A percentile compares a stretch with the other conserved stretches of the same genome.
These are phyloP conservation scores for Raphanus sativus DNA, from an alignment of 345 rosid species.

Conservation along the genomic window DNA sequence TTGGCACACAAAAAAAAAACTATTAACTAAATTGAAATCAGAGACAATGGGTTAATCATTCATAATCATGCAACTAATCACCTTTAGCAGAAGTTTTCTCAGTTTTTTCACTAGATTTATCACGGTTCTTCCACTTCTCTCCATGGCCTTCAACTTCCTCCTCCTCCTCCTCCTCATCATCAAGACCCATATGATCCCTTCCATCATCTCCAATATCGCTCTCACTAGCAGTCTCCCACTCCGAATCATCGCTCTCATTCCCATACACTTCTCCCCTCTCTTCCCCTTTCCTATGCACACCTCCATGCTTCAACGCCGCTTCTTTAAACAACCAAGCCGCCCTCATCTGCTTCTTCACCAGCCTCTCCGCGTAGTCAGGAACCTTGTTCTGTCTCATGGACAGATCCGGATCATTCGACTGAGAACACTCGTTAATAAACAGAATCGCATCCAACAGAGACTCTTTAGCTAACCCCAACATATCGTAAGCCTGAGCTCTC, in stretches of 20 bases:
- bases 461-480: conserved; percentile 92
- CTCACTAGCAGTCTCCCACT: conserved; percentile 98
- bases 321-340: conserved; percentile 98
- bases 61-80: conserved; percentile 26
- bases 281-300: conserved; percentile 71
- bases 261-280: conserved; percentile 66
- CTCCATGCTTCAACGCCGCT: conserved; percentile 91
- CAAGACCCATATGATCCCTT: conserved; percentile 70
- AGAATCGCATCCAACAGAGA: conserved; percentile 95
- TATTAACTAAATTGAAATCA: background rate
- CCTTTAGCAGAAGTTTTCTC: conserved; percentile 59
- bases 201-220: conserved; percentile 92
- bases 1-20: conserved; percentile 1
- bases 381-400: conserved; percentile 91
- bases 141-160: conserved; percentile 51
- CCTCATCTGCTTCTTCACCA: conserved; percentile 97
- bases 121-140: conserved; percentile 36
- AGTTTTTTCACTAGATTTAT: conserved; percentile 43
- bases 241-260: conserved; percentile 82
- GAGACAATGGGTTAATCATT: background rate
- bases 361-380: conserved; percentile 95
- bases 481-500: conserved; percentile 98
- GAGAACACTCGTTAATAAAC: conserved; percentile 96
- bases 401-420: conserved; percentile 92
- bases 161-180: conserved; percentile 66